A percentile compares a stretch with the other conserved stretches of the same genome.
Evolutionary conservation across 495 filamentous ascomycete species (phyloP).

Genomic region (Niebla homalea): DNA sequence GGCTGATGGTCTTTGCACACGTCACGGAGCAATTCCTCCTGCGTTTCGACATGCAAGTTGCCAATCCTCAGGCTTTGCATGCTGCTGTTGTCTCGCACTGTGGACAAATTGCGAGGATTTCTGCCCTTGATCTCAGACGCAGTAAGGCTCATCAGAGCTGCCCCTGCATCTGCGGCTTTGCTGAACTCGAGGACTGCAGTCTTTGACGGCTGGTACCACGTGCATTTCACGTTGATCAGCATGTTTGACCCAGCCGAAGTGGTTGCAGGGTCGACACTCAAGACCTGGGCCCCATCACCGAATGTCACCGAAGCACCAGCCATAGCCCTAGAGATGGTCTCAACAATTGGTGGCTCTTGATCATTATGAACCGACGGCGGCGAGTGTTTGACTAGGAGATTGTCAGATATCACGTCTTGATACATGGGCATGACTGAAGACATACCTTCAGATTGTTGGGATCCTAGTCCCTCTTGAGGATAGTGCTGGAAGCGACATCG

Average conservation of each 20-base stretch:
- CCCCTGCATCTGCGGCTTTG: background rate
- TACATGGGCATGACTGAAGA: too few species aligned
- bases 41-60: slow-evolving; percentile 5
- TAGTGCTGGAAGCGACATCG: slow-evolving; percentile 3
- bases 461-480: background rate
- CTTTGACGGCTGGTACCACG: slow-evolving; percentile 9
- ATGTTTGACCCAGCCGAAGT: slow-evolving; percentile 1
- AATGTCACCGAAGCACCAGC: slow-evolving; percentile 4
- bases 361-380: background rate
- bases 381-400: background rate
- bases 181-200: slow-evolving; percentile 7
- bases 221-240: slow-evolving; percentile 8
- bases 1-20: slow-evolving; percentile 2
- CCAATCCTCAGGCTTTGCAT: slow-evolving; percentile 5
- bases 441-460: background rate
- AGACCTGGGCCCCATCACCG: slow-evolving; percentile 1
- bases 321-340: slow-evolving; percentile 1
- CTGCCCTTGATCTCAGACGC: background rate
- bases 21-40: background rate
- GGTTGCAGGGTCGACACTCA: slow-evolving; percentile 1
- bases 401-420: background rate
- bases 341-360: background rate
- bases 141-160: background rate
- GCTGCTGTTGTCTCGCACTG: background rate
- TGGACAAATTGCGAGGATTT: too few species aligned